Percentiles rank a stretch among this genome's conserved stretches.
phyloP scores from a whole-genome alignment of 2,329 filamentous ascomycete genomes.

The Fusarium ramigenum region DNA sequence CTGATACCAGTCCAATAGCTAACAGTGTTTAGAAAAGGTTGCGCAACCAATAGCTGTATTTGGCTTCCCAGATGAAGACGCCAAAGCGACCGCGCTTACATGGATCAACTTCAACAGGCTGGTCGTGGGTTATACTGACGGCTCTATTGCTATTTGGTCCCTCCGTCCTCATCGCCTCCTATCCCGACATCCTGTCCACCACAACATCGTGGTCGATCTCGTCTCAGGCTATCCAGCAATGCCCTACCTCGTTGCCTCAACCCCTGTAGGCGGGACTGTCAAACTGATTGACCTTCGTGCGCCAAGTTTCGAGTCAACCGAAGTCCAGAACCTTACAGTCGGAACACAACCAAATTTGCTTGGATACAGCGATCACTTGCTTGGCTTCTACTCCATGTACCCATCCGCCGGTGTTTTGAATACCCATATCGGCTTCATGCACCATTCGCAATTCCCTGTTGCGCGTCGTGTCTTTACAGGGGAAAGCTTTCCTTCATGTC shows the following conservation, averaged over 20 bases:
- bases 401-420: slow-evolving; percentile 64
- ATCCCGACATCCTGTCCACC: slow-evolving; percentile 63
- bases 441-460: slow-evolving; percentile 62
- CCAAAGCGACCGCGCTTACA: slow-evolving; percentile 62
- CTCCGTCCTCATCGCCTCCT: slow-evolving; percentile 59
- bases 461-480: slow-evolving; percentile 62
- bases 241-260: slow-evolving; percentile 64
- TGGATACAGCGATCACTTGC: slow-evolving; percentile 64
- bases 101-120: slow-evolving; percentile 67
- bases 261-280: slow-evolving; percentile 62
- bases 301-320: slow-evolving; percentile 63
- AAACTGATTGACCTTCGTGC: slow-evolving; percentile 63
- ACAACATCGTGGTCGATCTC: slow-evolving; percentile 63
- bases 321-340: slow-evolving; percentile 60
- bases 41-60: slow-evolving; percentile 56
- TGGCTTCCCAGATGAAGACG: slow-evolving; percentile 56
- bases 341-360: slow-evolving; percentile 63
- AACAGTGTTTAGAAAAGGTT: slow-evolving; percentile 54
- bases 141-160: slow-evolving; percentile 66
- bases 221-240: slow-evolving; percentile 65
- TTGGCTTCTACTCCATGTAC: slow-evolving; percentile 63
- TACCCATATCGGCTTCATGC: slow-evolving; percentile 62
- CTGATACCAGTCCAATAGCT: slow-evolving; percentile 14
- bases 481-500: slow-evolving; percentile 60
- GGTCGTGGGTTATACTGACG: slow-evolving; percentile 65